phyloP scores from a whole-genome alignment of 805 yeast genomes.

The Isabelozyma pseudorhagii region DNA sequence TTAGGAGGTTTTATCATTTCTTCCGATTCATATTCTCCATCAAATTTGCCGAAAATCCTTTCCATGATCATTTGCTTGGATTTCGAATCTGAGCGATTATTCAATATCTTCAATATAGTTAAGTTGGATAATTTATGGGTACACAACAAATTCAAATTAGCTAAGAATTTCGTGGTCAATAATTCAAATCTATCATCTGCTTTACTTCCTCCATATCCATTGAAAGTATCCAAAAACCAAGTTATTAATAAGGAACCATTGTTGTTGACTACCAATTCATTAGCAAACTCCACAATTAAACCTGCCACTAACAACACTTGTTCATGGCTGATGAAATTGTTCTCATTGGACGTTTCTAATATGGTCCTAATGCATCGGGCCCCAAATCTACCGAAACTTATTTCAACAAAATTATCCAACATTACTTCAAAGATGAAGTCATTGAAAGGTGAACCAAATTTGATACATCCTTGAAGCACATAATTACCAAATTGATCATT shows the following conservation, averaged over 20 bases:
- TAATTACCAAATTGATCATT: constrained; percentile 97
- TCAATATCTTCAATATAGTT: constrained; percentile 75
- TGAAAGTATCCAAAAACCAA: constrained; percentile 85
- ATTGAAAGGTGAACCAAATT: constrained; percentile 85
- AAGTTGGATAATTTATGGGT: constrained; percentile 82
- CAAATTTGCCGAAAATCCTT: constrained; percentile 58
- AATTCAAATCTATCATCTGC: constrained; percentile 63
- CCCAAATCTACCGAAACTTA: constrained; percentile 88
- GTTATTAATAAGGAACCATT: constrained; percentile 89
- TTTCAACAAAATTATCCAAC: constrained; percentile 70
- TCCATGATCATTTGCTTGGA: constrained; percentile 62
- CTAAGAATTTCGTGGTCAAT: constrained; percentile 59
- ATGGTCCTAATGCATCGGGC: constrained; percentile 94
- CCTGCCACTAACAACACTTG: constrained; percentile 73
- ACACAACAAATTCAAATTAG: constrained; percentile 61
- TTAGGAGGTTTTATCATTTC: constrained; percentile 34
- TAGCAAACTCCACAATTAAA: constrained; percentile 73
- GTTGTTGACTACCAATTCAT: constrained; percentile 73
- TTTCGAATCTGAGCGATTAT: constrained; percentile 60
- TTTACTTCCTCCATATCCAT: constrained; percentile 15
- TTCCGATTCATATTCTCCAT: constrained; percentile 16
- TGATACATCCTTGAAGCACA: constrained; percentile 90
- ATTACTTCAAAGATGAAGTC: constrained; percentile 86
- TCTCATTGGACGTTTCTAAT: constrained; percentile 69
- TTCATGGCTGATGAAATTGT: constrained; percentile 42